phyloP scores from a whole-genome alignment of 768 basidiomycete genomes.

The Lentinula edodes region DNA sequence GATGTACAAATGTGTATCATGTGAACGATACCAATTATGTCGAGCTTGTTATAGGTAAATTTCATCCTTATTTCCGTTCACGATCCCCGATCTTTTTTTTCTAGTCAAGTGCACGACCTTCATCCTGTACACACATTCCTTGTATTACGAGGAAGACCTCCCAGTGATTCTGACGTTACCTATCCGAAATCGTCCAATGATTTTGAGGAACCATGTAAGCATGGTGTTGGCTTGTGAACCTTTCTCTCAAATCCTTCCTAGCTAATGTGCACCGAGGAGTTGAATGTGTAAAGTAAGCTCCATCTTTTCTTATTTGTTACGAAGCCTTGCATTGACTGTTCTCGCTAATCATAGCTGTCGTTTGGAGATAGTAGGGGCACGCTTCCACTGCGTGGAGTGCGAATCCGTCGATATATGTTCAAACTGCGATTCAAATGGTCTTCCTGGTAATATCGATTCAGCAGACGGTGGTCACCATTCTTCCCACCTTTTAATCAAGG shows the following conservation, averaged over 20 bases:
- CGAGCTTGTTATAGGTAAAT: conserved; percentile 74
- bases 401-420: conserved; percentile 80
- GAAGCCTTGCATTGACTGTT: not conserved
- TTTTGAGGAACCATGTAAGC: conserved; percentile 58
- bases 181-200: conserved; percentile 25
- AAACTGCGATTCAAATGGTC: conserved; percentile 81
- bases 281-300: conserved; percentile 79
- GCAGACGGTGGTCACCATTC: conserved; percentile 74
- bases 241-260: conserved; percentile 17
- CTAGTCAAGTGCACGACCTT: conserved; percentile 83
- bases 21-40: conserved; percentile 76
- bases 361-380: conserved; percentile 85
- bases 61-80: not conserved
- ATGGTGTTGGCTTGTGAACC: not conserved
- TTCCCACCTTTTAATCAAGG: conserved; percentile 94
- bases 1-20: conserved; percentile 83
- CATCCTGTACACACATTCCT: conserved; percentile 89
- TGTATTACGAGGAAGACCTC: conserved; percentile 61
- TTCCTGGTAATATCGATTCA: conserved; percentile 78
- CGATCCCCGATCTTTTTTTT: conserved; percentile 5
- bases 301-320: not conserved
- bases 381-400: conserved; percentile 91
- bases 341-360: conserved; percentile 52
- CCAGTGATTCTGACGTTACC: conserved; percentile 34
- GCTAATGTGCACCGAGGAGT: conserved; percentile 77